Evolutionary conservation across 2,329 filamentous ascomycete genomes (phyloP), one percentile per base, ranked within the genome.

Genomic region (Fusarium mundagurra): DNA sequence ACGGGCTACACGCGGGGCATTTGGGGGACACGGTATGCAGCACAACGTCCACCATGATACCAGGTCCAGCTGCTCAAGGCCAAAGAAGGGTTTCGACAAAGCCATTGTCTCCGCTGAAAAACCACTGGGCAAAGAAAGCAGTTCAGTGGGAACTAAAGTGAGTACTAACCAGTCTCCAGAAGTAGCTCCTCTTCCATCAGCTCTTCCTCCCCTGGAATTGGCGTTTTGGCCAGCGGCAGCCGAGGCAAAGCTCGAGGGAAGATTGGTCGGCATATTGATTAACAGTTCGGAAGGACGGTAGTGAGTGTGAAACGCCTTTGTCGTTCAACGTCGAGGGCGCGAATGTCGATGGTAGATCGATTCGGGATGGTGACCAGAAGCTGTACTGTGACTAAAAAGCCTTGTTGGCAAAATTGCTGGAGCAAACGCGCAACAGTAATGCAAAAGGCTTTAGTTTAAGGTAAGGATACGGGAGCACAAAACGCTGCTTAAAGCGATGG

Each of bases 191-290:
- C 89, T 87, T 71, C 86, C 85, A 77, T 90, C 89, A 79, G 82
- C 86, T 84, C 88, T 90, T 81, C 87, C 89, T 84, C 83, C 84
- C 85, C 87, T 88, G 78, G 86, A 82, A 84, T 82, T 91, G 82
- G 87, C 85, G 79, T 88, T 91, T 83, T 94, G 92, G 83, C 93
- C 93, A 82, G 93, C 93, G 77, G 93, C 93, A 79, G 93, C 93
- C 81, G 93, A 94, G 82, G 93, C 93, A 85, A 95, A 95, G 88
- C 92, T 95, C 78, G 93, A 94, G 79, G 92, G 91, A 83, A 94
- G 89, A 86, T 93, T 92, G 82, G 91, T 90, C 86, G 92, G 90
- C 92, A 94, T 88, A 69, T 73, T 83, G 77, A 76, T 68, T 69
- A 70, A 73, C 74, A 67, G 47, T 71, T 73, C 66, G 73, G 73